phyloP scores from a whole-genome alignment of 202 grass and related monocot genomes.

The Digitaria exilis region DNA sequence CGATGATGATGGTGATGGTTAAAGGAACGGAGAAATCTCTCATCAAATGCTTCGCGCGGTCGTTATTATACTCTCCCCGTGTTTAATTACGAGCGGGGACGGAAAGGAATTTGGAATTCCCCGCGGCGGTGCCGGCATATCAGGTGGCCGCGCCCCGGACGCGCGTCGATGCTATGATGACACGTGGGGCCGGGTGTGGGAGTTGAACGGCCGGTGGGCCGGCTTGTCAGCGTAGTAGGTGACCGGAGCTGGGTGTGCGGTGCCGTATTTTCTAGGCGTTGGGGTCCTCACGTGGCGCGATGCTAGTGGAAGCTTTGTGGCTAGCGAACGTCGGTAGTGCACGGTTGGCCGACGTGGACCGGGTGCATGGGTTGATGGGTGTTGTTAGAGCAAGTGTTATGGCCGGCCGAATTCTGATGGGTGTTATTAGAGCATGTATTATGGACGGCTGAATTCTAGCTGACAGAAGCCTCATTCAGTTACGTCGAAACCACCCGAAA shows the following conservation, averaged over 20 bases:
- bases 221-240: not conserved
- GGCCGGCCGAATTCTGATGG: too few species aligned
- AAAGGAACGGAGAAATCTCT: not conserved
- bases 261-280: not conserved
- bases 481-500: too few species aligned
- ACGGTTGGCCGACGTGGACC: not conserved
- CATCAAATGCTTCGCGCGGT: constrained; percentile 12
- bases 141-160: not conserved
- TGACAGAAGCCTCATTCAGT: too few species aligned
- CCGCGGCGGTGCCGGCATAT: not conserved
- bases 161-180: not conserved
- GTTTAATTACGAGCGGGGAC: not conserved
- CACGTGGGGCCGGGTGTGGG: not conserved
- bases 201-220: not conserved
- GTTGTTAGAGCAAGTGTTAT: too few species aligned
- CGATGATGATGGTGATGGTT: not conserved
- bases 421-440: too few species aligned
- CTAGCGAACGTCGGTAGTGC: not conserved
- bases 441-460: too few species aligned
- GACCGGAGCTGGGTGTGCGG: not conserved
- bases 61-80: not conserved
- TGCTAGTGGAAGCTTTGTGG: not conserved
- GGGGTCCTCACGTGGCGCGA: not conserved
- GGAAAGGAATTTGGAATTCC: not conserved
- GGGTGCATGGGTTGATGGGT: too few species aligned